Evolutionary conservation across 805 yeast species (phyloP).

Genomic region (Yamadazyma akitaensis): DNA sequence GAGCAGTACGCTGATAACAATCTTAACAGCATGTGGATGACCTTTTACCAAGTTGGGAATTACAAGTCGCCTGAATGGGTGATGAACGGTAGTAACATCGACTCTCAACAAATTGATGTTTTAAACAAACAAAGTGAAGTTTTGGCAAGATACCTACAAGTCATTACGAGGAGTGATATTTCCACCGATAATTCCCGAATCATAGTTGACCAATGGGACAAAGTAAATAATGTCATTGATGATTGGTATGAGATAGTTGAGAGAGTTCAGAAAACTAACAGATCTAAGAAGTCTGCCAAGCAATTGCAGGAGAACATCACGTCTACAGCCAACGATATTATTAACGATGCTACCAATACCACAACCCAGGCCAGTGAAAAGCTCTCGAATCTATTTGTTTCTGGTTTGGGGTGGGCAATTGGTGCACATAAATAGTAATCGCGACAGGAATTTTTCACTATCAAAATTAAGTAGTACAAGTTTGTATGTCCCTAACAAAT

Average conservation of each 20-base stretch:
- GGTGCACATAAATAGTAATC: conserved; percentile 39
- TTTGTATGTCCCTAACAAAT: conserved; percentile 21
- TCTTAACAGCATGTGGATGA: conserved; percentile 54
- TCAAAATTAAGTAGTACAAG: background rate
- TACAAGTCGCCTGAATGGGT: conserved; percentile 29
- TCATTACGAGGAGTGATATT: conserved; percentile 30
- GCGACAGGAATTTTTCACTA: conserved; percentile 15
- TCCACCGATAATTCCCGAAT: conserved; percentile 48
- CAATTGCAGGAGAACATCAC: conserved; percentile 9
- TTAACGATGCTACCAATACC: conserved; percentile 30
- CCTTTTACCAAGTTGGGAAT: conserved; percentile 73
- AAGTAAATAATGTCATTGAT: conserved; percentile 29
- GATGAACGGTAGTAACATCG: conserved; percentile 15
- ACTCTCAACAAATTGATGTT: conserved; percentile 16
- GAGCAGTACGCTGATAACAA: conserved; percentile 16
- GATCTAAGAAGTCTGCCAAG: conserved; percentile 3
- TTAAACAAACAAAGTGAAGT: conserved; percentile 52
- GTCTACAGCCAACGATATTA: conserved; percentile 22
- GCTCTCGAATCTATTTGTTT: conserved; percentile 47
- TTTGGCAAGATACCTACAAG: conserved; percentile 47
- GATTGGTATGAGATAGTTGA: conserved; percentile 7
- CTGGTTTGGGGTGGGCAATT: conserved; percentile 63
- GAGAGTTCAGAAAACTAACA: background rate
- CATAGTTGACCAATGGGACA: conserved; percentile 63
- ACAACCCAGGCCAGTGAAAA: conserved; percentile 43